phyloP scores from a whole-genome alignment of 345 rosid species.

The Aurinia saxatilis region DNA sequence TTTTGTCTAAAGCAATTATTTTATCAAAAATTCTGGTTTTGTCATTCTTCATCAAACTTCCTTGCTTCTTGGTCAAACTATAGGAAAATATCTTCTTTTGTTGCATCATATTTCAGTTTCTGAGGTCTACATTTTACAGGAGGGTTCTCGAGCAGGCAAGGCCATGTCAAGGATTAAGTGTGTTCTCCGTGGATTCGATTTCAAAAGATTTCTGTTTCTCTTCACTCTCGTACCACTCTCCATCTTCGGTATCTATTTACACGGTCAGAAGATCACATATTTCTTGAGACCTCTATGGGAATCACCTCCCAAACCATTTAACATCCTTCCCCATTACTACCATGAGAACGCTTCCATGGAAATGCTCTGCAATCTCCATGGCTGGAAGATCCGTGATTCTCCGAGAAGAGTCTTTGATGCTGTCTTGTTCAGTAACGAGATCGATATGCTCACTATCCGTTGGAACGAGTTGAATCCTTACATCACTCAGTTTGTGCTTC shows the following conservation, averaged over 20 bases:
- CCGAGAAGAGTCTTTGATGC: conserved; percentile 85
- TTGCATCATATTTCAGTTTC: too few species aligned
- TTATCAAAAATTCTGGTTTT: too few species aligned
- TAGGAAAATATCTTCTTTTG: too few species aligned
- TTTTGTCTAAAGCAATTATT: too few species aligned
- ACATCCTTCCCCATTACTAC: conserved; percentile 29
- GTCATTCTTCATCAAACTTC: too few species aligned
- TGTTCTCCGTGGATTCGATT: neutral
- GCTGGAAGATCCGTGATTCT: conserved; percentile 70
- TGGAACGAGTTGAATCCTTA: conserved; percentile 85
- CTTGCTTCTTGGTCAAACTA: too few species aligned
- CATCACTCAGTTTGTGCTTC: conserved; percentile 72
- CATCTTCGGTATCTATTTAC: conserved; percentile 22
- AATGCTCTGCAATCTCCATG: conserved; percentile 70
- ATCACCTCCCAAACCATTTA: conserved; percentile 24
- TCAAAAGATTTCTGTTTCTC: conserved; percentile 12
- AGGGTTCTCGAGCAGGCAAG: conserved; percentile 24
- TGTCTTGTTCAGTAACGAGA: conserved; percentile 74
- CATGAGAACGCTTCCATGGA: conserved; percentile 62
- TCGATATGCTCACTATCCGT: conserved; percentile 64
- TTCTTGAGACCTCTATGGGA: conserved; percentile 34
- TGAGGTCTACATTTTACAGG: neutral
- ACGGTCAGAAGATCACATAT: conserved; percentile 30
- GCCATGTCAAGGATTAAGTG: conserved; percentile 12
- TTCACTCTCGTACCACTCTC: conserved; percentile 14